Percentiles rank a stretch among this genome's conserved stretches.
phyloP scores from a whole-genome alignment of 306 rosid species.

The Cucurbita maxima region DNA sequence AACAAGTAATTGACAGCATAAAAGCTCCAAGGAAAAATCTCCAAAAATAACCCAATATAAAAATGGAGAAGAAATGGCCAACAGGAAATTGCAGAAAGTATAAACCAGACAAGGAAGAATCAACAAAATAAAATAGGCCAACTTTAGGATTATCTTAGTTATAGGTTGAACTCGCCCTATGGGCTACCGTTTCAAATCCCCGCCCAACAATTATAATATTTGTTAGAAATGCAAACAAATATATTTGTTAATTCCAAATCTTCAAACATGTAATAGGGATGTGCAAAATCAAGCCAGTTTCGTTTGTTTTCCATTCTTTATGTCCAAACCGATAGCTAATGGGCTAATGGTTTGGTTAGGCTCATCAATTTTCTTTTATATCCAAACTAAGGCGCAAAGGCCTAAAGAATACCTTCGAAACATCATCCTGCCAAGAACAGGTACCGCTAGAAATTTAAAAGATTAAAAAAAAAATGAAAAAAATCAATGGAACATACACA shows the following conservation, averaged over 20 bases:
- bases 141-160: not conserved
- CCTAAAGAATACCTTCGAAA: not conserved
- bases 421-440: not conserved
- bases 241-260: no score
- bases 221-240: no score
- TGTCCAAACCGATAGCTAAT: not conserved
- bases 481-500: not conserved
- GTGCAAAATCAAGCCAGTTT: not conserved
- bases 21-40: not conserved
- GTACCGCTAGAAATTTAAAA: not conserved
- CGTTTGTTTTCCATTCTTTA: not conserved
- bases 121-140: not conserved
- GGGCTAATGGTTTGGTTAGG: not conserved
- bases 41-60: not conserved
- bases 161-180: not conserved
- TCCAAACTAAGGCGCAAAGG: not conserved
- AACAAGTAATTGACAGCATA: constrained; percentile 17
- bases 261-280: not conserved
- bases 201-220: not conserved
- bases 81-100: not conserved
- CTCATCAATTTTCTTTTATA: not conserved
- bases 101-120: not conserved
- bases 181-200: not conserved
- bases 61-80: not conserved
- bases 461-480: no score